Conservation (phyloP, 225 moss, liverwort and hornwort species). For the Pseudisothecium myosuroides region DNA sequence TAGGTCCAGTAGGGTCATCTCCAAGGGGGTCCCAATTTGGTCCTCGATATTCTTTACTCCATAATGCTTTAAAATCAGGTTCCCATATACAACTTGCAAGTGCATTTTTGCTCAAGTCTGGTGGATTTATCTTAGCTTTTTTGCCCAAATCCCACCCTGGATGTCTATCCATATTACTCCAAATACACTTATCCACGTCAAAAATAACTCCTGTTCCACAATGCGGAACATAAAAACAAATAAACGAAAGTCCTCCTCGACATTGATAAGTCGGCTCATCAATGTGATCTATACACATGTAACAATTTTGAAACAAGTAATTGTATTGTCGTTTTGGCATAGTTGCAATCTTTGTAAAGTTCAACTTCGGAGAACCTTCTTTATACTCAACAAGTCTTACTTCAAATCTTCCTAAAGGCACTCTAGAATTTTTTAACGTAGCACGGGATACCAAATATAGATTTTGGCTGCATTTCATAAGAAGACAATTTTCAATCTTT, state of each 20-base stretch:
- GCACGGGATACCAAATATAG: slow-evolving; percentile 13
- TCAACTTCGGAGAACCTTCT: slow-evolving; percentile 1
- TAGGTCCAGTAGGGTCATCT: slow-evolving; percentile 10
- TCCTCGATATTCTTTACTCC: slow-evolving; percentile 30
- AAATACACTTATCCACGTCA: slow-evolving; percentile 1
- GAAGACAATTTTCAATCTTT: slow-evolving; percentile 11
- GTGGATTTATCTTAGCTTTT: neutral
- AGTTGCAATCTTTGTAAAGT: slow-evolving; percentile 9
- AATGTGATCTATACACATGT: slow-evolving; percentile 12
- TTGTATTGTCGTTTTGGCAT: slow-evolving; percentile 27
- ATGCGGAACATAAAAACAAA: slow-evolving; percentile 30
- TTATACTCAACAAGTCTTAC: neutral
- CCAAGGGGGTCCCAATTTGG: slow-evolving; percentile 21
- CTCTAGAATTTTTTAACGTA: neutral
- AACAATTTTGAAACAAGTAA: slow-evolving; percentile 21
- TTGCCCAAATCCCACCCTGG: slow-evolving; percentile 18
- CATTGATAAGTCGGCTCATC: slow-evolving; percentile 13
- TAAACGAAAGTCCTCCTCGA: slow-evolving; percentile 8
- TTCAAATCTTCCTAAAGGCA: slow-evolving; percentile 14
- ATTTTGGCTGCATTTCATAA: slow-evolving; percentile 9
- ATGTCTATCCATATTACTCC: slow-evolving; percentile 34
- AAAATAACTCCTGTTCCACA: slow-evolving; percentile 25
- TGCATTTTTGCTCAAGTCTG: slow-evolving; percentile 13
- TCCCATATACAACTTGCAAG: slow-evolving; percentile 45
- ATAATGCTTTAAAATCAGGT: slow-evolving; percentile 32